Evolutionary conservation across 306 rosid species (phyloP).

Genomic region (Begonia peltatifolia): DNA sequence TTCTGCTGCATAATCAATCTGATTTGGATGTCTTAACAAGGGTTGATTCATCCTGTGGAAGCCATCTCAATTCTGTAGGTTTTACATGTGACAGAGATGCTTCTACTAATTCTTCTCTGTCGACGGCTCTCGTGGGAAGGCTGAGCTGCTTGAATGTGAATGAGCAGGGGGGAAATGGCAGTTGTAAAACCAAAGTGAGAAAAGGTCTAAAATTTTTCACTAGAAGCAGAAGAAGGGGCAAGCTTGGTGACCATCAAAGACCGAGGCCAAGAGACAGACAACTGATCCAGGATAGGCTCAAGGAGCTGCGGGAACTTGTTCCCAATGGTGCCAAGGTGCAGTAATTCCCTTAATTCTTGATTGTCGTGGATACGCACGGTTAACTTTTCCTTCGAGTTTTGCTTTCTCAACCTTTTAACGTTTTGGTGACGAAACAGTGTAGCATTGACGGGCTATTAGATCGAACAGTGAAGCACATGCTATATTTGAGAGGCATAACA

Average conservation of each 20-base stretch:
- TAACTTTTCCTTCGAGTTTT: not conserved
- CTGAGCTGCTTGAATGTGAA: slow-evolving; percentile 21
- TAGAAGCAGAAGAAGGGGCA: slow-evolving; percentile 23
- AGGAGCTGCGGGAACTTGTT: slow-evolving; percentile 79
- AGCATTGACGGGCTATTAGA: slow-evolving; percentile 89
- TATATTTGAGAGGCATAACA: slow-evolving; percentile 43
- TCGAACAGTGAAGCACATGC: slow-evolving; percentile 64
- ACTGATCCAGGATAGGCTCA: slow-evolving; percentile 78
- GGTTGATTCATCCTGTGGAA: slow-evolving; percentile 15
- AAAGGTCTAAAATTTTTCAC: slow-evolving; percentile 26
- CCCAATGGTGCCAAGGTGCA: slow-evolving; percentile 75
- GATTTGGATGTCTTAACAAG: slow-evolving; percentile 18
- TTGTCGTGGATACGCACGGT: not conserved
- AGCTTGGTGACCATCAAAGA: slow-evolving; percentile 24
- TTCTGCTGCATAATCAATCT: slow-evolving; percentile 21
- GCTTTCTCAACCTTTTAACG: not conserved
- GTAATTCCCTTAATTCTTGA: not conserved
- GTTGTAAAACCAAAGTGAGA: slow-evolving; percentile 9
- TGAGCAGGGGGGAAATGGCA: slow-evolving; percentile 13
- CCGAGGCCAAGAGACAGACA: slow-evolving; percentile 87
- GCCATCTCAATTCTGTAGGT: slow-evolving; percentile 15
- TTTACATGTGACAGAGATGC: slow-evolving; percentile 11
- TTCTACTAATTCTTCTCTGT: slow-evolving; percentile 8
- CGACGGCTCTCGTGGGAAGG: slow-evolving; percentile 28
- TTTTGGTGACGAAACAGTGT: slow-evolving; percentile 35